Base-by-base conservation (phyloP, 148 eudicot genomes). In the Rheum nobile region DNA sequence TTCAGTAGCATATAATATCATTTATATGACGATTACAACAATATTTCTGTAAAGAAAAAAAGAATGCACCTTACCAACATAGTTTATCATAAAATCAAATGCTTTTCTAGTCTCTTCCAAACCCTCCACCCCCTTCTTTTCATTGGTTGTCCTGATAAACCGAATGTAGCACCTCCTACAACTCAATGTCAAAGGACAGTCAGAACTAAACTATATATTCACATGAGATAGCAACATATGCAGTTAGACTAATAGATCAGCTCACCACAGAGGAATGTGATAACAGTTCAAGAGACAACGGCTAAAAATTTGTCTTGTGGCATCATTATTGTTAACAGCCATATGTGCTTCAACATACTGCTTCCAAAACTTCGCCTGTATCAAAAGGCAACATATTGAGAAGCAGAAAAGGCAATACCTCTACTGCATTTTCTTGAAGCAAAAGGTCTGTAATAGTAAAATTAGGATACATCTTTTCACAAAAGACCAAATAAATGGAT, bases 101-200 rank as follows among this genome's bases (percentile, higher is more conserved):
- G 99, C 97, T 87, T 92, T 95, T 80, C 91, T 88, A 35, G 97
- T 95, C 86, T 95, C 99, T 83, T 90, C 99, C 71, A 86, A 91
- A 71, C 96, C 99, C 77, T 95, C 97, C 43, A 81, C 74, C 46
- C 99, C 97, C 84, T 87, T 95, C 88, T 84, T 95, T 39, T 92
- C 99, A 81, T 95, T 95, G 48, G 82, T 90, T 79, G 90, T 92
- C 85, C 89, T 83, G 63, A 95, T 95, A 71, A 92, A 95, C 42
- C 90, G 91, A 35, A 95, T 92, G 80, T 95, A 95, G 83, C 97
- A 90, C 77, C 94, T 86, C 99, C 99, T 95, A 80, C 82, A 86
- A 75, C 41, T 72, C 71, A 32, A 6, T 32, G 70, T 65, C 22
- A 65, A 65, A 65, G 32, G 70, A 32, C 22, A 14, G 38, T 34